A percentile compares a stretch with the other conserved stretches of the same genome.
Evolutionary conservation across 306 rosid species (phyloP).

Genomic region (Castanea crenata): DNA sequence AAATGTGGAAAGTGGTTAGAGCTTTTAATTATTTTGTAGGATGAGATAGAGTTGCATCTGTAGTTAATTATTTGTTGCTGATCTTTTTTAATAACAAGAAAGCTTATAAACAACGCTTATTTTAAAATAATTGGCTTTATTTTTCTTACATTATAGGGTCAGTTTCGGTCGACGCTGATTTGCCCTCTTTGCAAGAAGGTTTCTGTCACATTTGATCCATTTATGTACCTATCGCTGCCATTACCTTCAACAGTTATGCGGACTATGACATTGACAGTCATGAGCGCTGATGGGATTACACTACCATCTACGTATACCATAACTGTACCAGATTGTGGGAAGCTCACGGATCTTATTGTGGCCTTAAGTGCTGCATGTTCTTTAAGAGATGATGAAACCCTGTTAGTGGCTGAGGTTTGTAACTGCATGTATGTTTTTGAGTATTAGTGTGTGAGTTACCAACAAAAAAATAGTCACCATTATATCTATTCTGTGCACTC

Average conservation of each 20-base stretch:
- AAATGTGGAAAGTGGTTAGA: background rate
- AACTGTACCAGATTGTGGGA: conserved; percentile 55
- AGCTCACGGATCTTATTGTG: conserved; percentile 54
- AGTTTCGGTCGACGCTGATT: conserved; percentile 72
- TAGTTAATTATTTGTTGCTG: background rate
- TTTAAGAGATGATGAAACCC: conserved; percentile 64
- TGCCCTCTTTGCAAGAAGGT: conserved; percentile 78
- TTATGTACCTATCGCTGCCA: conserved; percentile 84
- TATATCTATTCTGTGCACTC: background rate
- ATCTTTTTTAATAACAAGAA: background rate
- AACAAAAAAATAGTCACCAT: background rate
- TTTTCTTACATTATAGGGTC: conserved; percentile 57
- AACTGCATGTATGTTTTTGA: conserved; percentile 10
- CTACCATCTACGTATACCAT: conserved; percentile 50
- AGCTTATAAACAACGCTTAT: background rate
- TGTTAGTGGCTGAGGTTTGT: conserved; percentile 76
- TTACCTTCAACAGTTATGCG: conserved; percentile 70
- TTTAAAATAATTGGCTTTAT: conserved; percentile 13
- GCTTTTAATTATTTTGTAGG: background rate
- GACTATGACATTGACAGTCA: conserved; percentile 66
- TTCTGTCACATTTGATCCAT: conserved; percentile 86
- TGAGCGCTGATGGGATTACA: conserved; percentile 56
- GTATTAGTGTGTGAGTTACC: background rate
- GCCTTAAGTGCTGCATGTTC: conserved; percentile 62
- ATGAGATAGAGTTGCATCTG: background rate